These are phyloP conservation scores for Chalciporus sp. DNA, from an alignment of 1,284 basidiomycete species.

Conservation along the genomic window DNA sequence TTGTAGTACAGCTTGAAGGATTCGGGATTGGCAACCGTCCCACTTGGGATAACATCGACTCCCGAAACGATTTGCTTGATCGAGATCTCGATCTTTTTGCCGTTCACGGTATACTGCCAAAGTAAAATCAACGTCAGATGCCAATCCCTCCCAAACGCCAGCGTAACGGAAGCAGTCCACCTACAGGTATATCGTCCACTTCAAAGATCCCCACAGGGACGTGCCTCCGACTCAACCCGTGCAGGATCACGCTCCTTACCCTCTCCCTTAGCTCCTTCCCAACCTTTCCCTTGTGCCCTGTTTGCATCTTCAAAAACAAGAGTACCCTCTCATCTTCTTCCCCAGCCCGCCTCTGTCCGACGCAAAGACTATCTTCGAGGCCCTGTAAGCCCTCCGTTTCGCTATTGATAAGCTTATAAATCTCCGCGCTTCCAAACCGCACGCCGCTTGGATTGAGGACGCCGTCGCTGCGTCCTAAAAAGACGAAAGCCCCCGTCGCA, in stretches of 20 bases:
- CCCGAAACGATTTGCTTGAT: constrained; percentile 75
- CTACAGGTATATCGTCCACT: constrained; percentile 63
- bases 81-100: constrained; percentile 75
- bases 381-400: constrained; percentile 52
- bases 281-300: constrained; percentile 50
- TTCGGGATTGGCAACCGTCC: constrained; percentile 70
- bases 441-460: constrained; percentile 85
- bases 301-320: constrained; percentile 79
- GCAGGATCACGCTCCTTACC: constrained; percentile 63
- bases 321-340: constrained; percentile 84
- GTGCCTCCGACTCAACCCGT: constrained; percentile 70
- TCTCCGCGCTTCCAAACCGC: constrained; percentile 86
- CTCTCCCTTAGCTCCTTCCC: constrained; percentile 48
- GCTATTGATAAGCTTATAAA: constrained; percentile 71
- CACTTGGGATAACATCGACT: constrained; percentile 58
- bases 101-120: constrained; percentile 66
- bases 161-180: constrained; percentile 24
- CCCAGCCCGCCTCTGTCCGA: constrained; percentile 76
- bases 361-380: constrained; percentile 77
- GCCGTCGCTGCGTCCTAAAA: constrained; percentile 68
- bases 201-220: constrained; percentile 70
- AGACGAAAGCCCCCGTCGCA: constrained; percentile 58
- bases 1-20: constrained; percentile 63
- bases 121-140: neutral
- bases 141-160: neutral